A percentile compares a stretch with the other conserved stretches of the same genome.
phyloP scores from a whole-genome alignment of 371 early-diverging fungal genomes.

The Lichtheimia ornata region DNA sequence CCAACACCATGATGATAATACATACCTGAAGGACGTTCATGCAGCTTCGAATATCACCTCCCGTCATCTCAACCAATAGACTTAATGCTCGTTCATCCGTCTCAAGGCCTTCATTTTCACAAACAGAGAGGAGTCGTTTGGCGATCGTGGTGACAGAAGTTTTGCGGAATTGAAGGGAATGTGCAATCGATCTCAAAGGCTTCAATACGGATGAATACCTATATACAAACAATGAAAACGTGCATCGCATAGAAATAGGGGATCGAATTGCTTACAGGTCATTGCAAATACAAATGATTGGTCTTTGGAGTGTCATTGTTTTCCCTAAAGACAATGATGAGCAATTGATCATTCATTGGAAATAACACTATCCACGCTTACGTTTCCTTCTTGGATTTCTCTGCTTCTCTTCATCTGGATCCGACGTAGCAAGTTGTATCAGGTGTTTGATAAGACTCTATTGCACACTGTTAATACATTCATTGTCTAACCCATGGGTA shows the following conservation, averaged over 20 bases:
- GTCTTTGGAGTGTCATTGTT: constrained; percentile 69
- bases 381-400: background rate
- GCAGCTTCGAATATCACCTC: constrained; percentile 87
- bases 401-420: constrained; percentile 8
- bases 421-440: constrained; percentile 38
- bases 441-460: constrained; percentile 84
- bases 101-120: constrained; percentile 73
- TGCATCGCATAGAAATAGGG: background rate
- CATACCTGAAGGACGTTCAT: constrained; percentile 87
- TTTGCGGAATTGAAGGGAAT: constrained; percentile 67
- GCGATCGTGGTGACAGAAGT: constrained; percentile 73
- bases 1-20: background rate
- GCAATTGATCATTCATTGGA: no score
- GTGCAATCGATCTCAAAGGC: constrained; percentile 79
- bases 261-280: constrained; percentile 64
- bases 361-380: no score
- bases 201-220: constrained; percentile 89
- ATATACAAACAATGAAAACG: constrained; percentile 2
- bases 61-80: constrained; percentile 72
- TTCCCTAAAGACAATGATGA: background rate
- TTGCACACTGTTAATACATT: background rate
- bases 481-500: background rate
- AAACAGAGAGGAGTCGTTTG: constrained; percentile 79
- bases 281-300: constrained; percentile 98
- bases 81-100: constrained; percentile 78